Conservation (phyloP, 2,329 filamentous ascomycete genomes). For the Falciphora oryzae region DNA sequence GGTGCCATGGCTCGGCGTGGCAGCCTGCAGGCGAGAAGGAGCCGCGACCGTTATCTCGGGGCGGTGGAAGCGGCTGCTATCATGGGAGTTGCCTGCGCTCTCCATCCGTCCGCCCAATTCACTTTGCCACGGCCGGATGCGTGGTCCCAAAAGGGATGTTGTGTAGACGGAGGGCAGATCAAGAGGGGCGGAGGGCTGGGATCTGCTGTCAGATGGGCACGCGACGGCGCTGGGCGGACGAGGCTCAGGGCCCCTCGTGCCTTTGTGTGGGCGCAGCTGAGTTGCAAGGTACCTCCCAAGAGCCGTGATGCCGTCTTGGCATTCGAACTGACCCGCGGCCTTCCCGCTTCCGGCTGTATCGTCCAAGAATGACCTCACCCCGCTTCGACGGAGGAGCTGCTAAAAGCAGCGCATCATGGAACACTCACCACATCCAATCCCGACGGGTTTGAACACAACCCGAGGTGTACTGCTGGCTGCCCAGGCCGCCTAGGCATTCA, state of each 20-base stretch:
- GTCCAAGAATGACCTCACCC: not conserved
- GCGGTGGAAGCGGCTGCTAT: not conserved
- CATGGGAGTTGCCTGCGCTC: no score
- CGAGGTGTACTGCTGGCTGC: no score
- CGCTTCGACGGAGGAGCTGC: no score
- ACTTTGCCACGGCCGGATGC: no score
- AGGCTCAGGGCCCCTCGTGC: not conserved
- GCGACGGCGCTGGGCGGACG: not conserved
- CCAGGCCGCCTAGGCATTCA: no score
- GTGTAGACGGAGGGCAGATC: no score
- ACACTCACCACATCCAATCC: not conserved
- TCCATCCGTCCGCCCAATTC: no score
- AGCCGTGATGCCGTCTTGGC: constrained; percentile 7
- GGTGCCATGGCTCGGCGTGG: not conserved
- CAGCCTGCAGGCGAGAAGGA: not conserved
- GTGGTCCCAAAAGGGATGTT: no score
- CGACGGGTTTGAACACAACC: not conserved
- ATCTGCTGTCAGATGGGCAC: not conserved
- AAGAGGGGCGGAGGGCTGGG: no score
- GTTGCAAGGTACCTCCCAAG: not conserved
- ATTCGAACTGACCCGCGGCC: not conserved
- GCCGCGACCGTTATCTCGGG: not conserved
- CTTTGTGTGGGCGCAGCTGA: not conserved
- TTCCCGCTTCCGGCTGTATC: no score
- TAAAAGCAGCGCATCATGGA: no score